phyloP scores from a whole-genome alignment of 495 filamentous ascomycete species.

The Astrothelium macrocarpum region DNA sequence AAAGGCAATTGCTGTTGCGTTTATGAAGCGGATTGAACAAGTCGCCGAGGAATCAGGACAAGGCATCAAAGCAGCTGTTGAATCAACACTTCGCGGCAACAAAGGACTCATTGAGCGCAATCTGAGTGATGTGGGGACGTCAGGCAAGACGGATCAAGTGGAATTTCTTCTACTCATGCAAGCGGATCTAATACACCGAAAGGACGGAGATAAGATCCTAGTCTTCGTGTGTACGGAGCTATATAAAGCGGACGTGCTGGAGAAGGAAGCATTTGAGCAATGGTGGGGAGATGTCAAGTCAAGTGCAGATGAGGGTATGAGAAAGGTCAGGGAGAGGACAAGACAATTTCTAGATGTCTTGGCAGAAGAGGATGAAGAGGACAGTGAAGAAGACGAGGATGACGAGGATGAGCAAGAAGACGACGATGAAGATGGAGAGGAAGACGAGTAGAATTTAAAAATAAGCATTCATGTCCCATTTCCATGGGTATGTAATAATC shows the following conservation, averaged over 20 bases:
- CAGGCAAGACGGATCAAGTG: constrained; percentile 62
- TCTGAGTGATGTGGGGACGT: constrained; percentile 48
- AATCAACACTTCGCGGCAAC: constrained; percentile 47
- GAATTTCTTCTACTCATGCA: constrained; percentile 78
- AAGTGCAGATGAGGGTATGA: constrained; percentile 54
- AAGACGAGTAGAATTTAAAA: constrained; percentile 20
- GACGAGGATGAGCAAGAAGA: constrained; percentile 49
- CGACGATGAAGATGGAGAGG: constrained; percentile 42
- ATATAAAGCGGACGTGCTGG: constrained; percentile 74
- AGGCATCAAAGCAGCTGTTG: constrained; percentile 52
- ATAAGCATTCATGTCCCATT: too few relatives aligned
- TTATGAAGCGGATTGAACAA: constrained; percentile 70
- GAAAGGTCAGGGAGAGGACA: constrained; percentile 58
- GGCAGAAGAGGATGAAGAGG: constrained; percentile 71
- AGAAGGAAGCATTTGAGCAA: constrained; percentile 75
- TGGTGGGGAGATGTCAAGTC: constrained; percentile 78
- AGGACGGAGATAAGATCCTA: constrained; percentile 52
- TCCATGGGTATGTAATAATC: too few relatives aligned
- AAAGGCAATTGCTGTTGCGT: constrained; percentile 71
- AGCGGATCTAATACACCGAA: constrained; percentile 55
- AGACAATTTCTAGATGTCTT: constrained; percentile 78
- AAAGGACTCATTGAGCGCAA: constrained; percentile 48
- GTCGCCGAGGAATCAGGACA: constrained; percentile 48
- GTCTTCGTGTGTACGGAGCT: constrained; percentile 68
- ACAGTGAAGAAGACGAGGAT: constrained; percentile 59